Base-by-base conservation (phyloP, 768 basidiomycete genomes). In the Termitomyces heimii region DNA sequence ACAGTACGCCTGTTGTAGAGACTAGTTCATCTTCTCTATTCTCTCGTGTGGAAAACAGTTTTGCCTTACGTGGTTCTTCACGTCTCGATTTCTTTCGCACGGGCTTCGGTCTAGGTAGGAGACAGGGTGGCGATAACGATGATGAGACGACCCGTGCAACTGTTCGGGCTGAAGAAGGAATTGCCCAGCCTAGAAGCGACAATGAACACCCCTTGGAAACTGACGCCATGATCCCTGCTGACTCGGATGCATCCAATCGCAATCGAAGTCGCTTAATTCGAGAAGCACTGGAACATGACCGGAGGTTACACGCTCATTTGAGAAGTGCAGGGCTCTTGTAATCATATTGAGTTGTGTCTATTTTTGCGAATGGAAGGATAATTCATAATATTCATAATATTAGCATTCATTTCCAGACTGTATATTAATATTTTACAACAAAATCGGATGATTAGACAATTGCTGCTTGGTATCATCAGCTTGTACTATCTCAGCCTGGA, bases 281-380 rank as follows among this genome's bases (percentile, higher is more conserved):
- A 45, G 73, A 77, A 44, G 81, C 80, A 24, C 63, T 82, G 14
- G 76, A 69, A 58, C 77, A 77, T 49, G 87, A 90, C 55, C 77
- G 77, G 54, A 75, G 80, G 54, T 68, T 89, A 59, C 81, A 83
- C 57, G 73, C 75, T 3, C 82, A 84, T 63, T 71, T 90, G 61
- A 77, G 85, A 59, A 77, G 75, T 40, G 87, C 86, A 10, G 88
- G 87, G 43, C 72, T 91, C 53, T 62, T 90, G 35, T 89, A 68
- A 73, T 43, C 31, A 48, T 46, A 28, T 48, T 24, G 45, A 53
- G 20, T 22, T 29, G 35, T 20, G 20, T 32, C 32, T 22, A 48
- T 32, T 13, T 32, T 32, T 14, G 24, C 42, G 4, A 12, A 43
- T 16, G 55, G 55, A 56, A 22, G 47, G 47, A 40, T n/a, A n/a